Evolutionary conservation across 108 stramenopile genomes (phyloP).

Genomic region (Stephanodiscus minutulus): DNA sequence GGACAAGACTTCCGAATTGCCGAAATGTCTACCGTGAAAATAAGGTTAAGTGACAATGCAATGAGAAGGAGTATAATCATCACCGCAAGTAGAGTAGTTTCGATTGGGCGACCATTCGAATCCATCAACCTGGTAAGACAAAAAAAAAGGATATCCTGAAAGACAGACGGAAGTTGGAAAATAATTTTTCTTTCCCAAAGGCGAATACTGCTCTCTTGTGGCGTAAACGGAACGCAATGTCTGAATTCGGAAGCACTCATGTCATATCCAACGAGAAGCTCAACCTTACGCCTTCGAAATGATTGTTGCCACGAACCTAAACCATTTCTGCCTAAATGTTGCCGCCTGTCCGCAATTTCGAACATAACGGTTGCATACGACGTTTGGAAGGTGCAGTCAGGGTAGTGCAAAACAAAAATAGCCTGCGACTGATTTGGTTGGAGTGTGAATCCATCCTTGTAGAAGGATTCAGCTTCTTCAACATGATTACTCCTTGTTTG

Average conservation of each 20-base stretch:
- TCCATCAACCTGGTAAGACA: slow-evolving; percentile 23
- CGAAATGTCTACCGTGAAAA: slow-evolving; percentile 26
- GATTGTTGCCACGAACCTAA: slow-evolving; percentile 16
- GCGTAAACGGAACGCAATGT: slow-evolving; percentile 41
- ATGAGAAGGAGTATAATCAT: slow-evolving; percentile 25
- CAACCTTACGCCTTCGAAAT: slow-evolving; percentile 38
- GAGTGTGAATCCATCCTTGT: slow-evolving; percentile 52
- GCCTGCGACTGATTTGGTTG: slow-evolving; percentile 64
- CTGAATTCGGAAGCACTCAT: slow-evolving; percentile 41
- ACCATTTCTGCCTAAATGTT: background rate
- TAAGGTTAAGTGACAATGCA: slow-evolving; percentile 29
- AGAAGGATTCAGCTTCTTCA: slow-evolving; percentile 24
- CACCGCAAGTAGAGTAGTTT: slow-evolving; percentile 26
- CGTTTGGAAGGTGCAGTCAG: slow-evolving; percentile 62
- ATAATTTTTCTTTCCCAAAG: slow-evolving; percentile 20
- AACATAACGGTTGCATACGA: slow-evolving; percentile 62
- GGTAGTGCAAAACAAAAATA: slow-evolving; percentile 63
- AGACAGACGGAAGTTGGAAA: slow-evolving; percentile 20
- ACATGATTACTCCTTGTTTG: background rate
- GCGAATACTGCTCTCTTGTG: slow-evolving; percentile 12
- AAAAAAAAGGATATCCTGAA: slow-evolving; percentile 23
- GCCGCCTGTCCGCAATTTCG: slow-evolving; percentile 33
- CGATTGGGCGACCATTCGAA: slow-evolving; percentile 16
- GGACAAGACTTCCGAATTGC: slow-evolving; percentile 12
- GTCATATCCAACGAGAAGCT: slow-evolving; percentile 56